These are phyloP conservation scores for Taphrina betulina DNA, from an alignment of 1,139 yeast genomes.

Conservation along the genomic window DNA sequence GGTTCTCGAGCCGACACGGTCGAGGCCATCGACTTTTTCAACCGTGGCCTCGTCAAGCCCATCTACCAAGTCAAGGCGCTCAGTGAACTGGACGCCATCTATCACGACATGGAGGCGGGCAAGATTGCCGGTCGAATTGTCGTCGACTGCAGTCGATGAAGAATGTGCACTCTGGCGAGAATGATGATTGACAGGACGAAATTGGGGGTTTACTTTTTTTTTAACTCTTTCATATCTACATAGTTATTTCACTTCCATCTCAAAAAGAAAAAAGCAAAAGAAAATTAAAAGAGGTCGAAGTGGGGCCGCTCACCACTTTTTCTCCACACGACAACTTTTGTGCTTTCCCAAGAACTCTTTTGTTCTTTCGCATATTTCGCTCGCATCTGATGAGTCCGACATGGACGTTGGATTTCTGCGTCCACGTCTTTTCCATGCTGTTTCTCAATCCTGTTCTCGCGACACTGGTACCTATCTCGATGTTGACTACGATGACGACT, in stretches of 20 bases:
- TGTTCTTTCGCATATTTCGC: no score
- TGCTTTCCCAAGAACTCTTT: no score
- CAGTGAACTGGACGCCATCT: slow-evolving; percentile 59
- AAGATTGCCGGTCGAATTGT: slow-evolving; percentile 61
- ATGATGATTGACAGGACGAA: no score
- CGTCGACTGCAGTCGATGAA: slow-evolving; percentile 21
- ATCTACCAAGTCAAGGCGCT: slow-evolving; percentile 68
- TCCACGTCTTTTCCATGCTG: neutral
- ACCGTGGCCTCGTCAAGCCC: slow-evolving; percentile 64
- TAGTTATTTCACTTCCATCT: no score
- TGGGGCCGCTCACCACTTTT: no score
- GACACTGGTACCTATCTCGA: slow-evolving; percentile 4
- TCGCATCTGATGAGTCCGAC: neutral
- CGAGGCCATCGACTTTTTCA: slow-evolving; percentile 72
- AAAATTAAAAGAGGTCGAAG: no score
- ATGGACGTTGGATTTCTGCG: neutral
- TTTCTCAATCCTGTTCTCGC: slow-evolving; percentile 4
- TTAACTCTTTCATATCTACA: no score
- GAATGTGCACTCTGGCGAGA: no score
- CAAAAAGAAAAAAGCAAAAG: no score
- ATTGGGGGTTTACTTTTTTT: no score
- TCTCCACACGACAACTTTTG: no score
- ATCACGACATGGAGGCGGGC: slow-evolving; percentile 68
- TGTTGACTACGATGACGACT: neutral
- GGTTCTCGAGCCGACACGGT: slow-evolving; percentile 78